Base-by-base conservation (phyloP, 371 early-diverging fungal genomes). In the Zopfochytrium polystomum region DNA sequence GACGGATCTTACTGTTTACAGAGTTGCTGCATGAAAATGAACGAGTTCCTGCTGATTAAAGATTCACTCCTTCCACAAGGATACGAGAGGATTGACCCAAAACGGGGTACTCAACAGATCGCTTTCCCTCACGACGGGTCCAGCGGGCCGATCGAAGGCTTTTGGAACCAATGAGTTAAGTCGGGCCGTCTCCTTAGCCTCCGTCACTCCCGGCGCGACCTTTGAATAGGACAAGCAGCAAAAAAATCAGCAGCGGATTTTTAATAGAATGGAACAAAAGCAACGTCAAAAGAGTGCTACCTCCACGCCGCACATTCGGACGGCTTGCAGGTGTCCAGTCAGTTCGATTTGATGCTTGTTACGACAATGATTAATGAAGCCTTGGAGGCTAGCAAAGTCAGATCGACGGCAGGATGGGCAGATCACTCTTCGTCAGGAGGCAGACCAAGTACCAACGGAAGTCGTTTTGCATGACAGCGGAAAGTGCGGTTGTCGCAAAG, bases 341-440 rank as follows among this genome's bases (percentile, higher is more conserved):
- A 89, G 88, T 45, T 85, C 85, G 30, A 80, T 65, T 23, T 75
- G 71, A 68, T 90, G 90, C n/a, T 80, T 77, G 29, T 85, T 71
- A 31, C 90, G 77, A 68, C 86, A 87, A 68, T 92, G 92, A 55
- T 87, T 89, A 31, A 90, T 66, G 63, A 92, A 90, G 1, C 90
- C 90, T 64, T 86, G 89, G 33, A 83, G 77, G 60, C 82, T 87
- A 15, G 79, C 77, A 71, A 92, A 90, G 49, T 86, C 66, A 13
- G 59, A 62, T 18, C 83, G 69, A 31, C 52, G 54, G 70, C 86
- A 86, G 38, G 46, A 58, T 3, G 82, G 80, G 51, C 70, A 73
- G 18, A 50, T 11, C 25, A 77, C 45, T 38, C 70, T 77, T 30
- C n/a, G 30, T 6, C 30, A 34, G 11, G 13, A 23, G 48, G 1